phyloP scores from a whole-genome alignment of 2,329 filamentous ascomycete genomes.

The Didymella pinodella region DNA sequence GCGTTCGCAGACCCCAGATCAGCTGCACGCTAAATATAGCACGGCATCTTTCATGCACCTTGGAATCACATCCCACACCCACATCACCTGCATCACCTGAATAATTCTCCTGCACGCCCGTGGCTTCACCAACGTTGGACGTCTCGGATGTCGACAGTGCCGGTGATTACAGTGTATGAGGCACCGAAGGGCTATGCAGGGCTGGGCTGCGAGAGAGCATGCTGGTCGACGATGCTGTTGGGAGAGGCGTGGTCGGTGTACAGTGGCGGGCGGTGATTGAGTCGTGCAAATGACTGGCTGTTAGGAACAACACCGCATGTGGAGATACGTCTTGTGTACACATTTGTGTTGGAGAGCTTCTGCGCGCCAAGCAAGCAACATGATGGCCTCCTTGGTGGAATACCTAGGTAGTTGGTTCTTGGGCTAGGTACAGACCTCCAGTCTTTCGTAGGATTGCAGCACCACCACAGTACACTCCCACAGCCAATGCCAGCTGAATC shows the following conservation, averaged over 20 bases:
- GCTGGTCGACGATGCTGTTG: not conserved
- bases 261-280: not conserved
- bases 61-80: slow-evolving; percentile 17
- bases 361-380: too few species aligned
- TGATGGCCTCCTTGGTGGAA: not conserved
- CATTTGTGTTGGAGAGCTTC: not conserved
- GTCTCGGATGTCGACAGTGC: not conserved
- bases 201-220: not conserved
- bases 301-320: not conserved
- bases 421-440: not conserved
- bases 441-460: too few species aligned
- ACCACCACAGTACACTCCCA: not conserved
- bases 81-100: slow-evolving; percentile 20
- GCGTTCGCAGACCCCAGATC: slow-evolving; percentile 6
- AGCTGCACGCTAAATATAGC: slow-evolving; percentile 20
- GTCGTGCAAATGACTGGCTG: not conserved
- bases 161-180: not conserved
- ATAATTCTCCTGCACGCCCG: slow-evolving; percentile 13
- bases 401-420: not conserved
- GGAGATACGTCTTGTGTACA: not conserved
- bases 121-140: not conserved
- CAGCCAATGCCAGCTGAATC: not conserved
- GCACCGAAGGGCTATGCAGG: not conserved
- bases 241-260: not conserved
- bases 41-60: slow-evolving; percentile 16